Conservation (phyloP, 164 flowering plant species). For the Liriodendron chinense region DNA sequence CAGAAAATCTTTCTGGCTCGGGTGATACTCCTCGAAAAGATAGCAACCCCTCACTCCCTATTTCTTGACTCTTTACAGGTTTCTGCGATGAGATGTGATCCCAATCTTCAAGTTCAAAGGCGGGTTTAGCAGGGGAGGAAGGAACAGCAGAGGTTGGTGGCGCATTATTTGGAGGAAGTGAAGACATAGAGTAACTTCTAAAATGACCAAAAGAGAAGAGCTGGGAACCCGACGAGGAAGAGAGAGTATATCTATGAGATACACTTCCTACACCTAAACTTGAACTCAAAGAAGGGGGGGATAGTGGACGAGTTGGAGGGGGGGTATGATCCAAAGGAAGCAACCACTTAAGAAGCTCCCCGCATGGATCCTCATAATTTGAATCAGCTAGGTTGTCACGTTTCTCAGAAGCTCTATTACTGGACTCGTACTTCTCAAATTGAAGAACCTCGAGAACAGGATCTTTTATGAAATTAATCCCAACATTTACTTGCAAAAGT, state of each 20-base stretch:
- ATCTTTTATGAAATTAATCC: conserved; percentile 52
- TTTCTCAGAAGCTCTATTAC: conserved; percentile 27
- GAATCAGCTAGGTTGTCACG: conserved; percentile 19
- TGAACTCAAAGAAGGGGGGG: conserved; percentile 64
- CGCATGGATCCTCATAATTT: conserved; percentile 59
- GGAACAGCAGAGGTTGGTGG: conserved; percentile 41
- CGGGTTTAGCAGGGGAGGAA: conserved; percentile 49
- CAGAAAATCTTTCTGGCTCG: conserved; percentile 88
- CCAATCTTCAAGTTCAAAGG: conserved; percentile 72
- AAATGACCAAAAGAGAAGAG: conserved; percentile 81
- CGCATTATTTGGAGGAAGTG: conserved; percentile 61
- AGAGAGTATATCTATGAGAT: conserved; percentile 40
- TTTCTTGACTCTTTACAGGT: conserved; percentile 37
- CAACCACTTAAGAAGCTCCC: conserved; percentile 83
- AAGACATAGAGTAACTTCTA: conserved; percentile 96
- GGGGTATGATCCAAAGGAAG: conserved; percentile 77
- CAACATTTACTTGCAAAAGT: conserved; percentile 83
- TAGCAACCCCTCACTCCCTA: conserved; percentile 55
- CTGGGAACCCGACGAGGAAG: conserved; percentile 72
- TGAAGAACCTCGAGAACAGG: conserved; percentile 93
- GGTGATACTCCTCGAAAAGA: conserved; percentile 86
- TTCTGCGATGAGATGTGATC: conserved; percentile 53
- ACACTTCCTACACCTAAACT: conserved; percentile 45
- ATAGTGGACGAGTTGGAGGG: conserved; percentile 56
- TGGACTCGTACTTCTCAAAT: conserved; percentile 68